A percentile compares a stretch with the other conserved stretches of the same genome.
Evolutionary conservation across 306 rosid genomes (phyloP).

Genomic region (Vigna reflexopilosa): DNA sequence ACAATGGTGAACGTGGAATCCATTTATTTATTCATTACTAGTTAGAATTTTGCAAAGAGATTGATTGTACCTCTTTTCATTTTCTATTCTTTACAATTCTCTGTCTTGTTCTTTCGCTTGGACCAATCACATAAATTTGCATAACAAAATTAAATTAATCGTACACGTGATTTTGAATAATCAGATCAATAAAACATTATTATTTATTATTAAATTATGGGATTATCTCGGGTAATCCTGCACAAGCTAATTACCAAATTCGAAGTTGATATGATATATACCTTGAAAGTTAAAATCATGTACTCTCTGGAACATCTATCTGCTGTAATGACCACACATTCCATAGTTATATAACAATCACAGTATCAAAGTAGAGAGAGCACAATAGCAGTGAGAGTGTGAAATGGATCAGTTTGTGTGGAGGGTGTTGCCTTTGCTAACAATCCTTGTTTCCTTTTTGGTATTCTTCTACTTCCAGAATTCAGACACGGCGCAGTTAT

Average conservation of each 20-base stretch:
- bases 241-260: no score
- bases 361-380: background rate
- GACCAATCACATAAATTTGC: background rate
- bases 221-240: background rate
- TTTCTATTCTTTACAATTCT: background rate
- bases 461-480: conserved; percentile 52
- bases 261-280: no score
- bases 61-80: background rate
- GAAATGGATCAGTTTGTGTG: conserved; percentile 61
- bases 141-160: background rate
- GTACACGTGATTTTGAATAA: background rate
- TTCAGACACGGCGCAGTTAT: conserved; percentile 42
- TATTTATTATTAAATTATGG: background rate
- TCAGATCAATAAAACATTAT: background rate
- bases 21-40: background rate
- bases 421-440: conserved; percentile 66
- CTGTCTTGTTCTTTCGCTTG: background rate
- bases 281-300: no score
- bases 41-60: background rate
- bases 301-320: no score
- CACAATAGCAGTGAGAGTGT: background rate
- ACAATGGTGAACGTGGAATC: background rate
- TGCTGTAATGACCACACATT: background rate
- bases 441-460: conserved; percentile 56
- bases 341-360: background rate